phyloP scores from a whole-genome alignment of 2,329 filamentous ascomycete species.

The Cladosporium phlei region DNA sequence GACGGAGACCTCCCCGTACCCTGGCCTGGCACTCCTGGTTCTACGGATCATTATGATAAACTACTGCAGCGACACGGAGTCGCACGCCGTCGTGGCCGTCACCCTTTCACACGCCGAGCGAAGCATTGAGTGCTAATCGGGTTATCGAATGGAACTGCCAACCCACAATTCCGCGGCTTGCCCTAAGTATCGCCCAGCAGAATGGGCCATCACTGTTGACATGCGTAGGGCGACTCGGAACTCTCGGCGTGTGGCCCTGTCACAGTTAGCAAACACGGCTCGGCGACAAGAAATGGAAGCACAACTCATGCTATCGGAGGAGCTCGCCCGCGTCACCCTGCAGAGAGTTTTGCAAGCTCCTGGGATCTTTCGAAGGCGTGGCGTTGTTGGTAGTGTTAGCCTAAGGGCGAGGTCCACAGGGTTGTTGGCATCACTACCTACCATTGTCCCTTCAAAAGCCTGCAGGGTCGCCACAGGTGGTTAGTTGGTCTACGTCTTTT shows the following conservation, averaged over 20 bases:
- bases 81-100: background rate
- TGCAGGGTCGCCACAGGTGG: no score
- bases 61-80: background rate
- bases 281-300: no score
- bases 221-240: background rate
- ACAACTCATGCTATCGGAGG: background rate
- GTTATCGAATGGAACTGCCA: no score
- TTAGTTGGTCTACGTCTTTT: no score
- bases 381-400: background rate
- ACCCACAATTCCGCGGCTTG: background rate
- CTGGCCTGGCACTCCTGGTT: background rate
- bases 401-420: background rate
- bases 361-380: background rate
- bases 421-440: background rate
- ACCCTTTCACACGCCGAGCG: no score
- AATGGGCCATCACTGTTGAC: background rate
- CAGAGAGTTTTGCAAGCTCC: background rate
- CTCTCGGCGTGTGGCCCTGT: background rate
- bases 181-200: background rate
- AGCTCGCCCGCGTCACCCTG: slow-evolving; percentile 3
- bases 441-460: slow-evolving; percentile 4
- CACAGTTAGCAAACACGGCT: background rate
- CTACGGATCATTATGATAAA: slow-evolving; percentile 2
- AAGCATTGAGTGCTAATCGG: background rate
- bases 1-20: background rate